phyloP scores from a whole-genome alignment of 805 yeast genomes.

The Myxozyma vanderwaltii region DNA sequence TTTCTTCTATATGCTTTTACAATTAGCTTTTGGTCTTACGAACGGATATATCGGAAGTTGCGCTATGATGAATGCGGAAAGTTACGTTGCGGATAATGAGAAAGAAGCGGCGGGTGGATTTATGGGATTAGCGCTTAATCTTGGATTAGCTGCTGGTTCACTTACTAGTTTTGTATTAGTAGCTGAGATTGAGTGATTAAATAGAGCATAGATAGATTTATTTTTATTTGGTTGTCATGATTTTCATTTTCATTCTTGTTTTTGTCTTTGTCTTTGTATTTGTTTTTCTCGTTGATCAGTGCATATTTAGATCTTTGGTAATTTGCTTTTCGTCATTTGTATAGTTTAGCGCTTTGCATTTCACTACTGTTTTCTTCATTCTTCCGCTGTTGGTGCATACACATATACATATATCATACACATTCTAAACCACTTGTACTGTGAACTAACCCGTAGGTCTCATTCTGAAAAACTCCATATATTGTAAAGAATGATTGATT shows the following conservation, averaged over 20 bases:
- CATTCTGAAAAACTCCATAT: constrained; percentile 27
- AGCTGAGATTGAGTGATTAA: constrained; percentile 22
- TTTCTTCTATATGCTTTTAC: constrained; percentile 64
- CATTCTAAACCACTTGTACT: not conserved
- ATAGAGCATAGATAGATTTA: too few species aligned
- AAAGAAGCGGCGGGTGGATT: constrained; percentile 95
- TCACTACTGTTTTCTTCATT: too few species aligned
- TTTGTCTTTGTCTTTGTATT: not conserved
- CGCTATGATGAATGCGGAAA: constrained; percentile 74
- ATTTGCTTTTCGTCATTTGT: not conserved
- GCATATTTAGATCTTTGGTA: not conserved
- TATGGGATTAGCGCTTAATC: constrained; percentile 73
- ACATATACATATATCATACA: constrained; percentile 2
- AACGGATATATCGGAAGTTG: constrained; percentile 85
- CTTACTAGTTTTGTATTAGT: constrained; percentile 58
- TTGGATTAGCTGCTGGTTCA: constrained; percentile 81
- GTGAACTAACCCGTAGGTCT: constrained; percentile 9
- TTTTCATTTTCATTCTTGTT: not conserved
- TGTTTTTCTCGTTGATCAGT: not conserved
- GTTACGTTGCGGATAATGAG: constrained; percentile 62
- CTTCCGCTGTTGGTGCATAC: not conserved
- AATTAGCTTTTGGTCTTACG: constrained; percentile 78
- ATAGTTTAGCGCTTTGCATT: not conserved
- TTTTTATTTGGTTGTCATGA: too few species aligned
- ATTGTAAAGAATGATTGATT: constrained; percentile 22